Evolutionary conservation across 129 eudicot genomes (phyloP), one percentile per base, ranked within the genome.

Genomic region (Artemisia tridentata): DNA sequence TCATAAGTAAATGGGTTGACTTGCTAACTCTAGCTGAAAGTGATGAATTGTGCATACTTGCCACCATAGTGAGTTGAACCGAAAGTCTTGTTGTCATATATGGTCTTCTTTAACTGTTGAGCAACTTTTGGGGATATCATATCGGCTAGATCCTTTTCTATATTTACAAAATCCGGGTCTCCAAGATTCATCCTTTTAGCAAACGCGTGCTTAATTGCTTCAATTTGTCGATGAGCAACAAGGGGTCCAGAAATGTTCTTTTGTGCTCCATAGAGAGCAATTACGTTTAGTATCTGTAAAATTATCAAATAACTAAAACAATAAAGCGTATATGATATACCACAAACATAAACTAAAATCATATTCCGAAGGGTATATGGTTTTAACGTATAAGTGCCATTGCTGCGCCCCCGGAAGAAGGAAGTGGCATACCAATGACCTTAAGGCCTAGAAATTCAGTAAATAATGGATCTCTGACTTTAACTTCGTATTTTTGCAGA

Each of bases 351-450:
- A 7, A 23, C 12, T 58, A 5, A 23, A 57, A 19, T 57, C 64
- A 27, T 29, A 29, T 16, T 17, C 11, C 0, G 2, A 8, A 54
- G 3, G 12, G 23, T 15, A 65, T 18, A 47, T 38, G 45, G 3
- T 65, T 21, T 17, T 11, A 46, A 57, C 88, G n/a, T 84, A 87
- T 89, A 43, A 87, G 79, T 13, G 76, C 66, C 81, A 81, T 50
- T 3, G 89, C 52, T 20, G 86, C 59, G 2, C 86, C 86, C 23
- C 92, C 87, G 12, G 89, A 73, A 16, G 89, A 84, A 63, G 89
- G 85, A n/a, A 88, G 86, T 23, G 88, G 86, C 85, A 84, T 81
- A 53, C 86, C 67, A 3, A 78, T 65, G 4, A 86, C 43, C 13
- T 76, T 63, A 50, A 78, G 71, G 59, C 88, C 92, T 73, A 81